Percentiles rank a stretch among this genome's conserved stretches.
These are phyloP conservation scores for Paulownia fortunei DNA, from an alignment of 257 asterid species.

Conservation along the genomic window DNA sequence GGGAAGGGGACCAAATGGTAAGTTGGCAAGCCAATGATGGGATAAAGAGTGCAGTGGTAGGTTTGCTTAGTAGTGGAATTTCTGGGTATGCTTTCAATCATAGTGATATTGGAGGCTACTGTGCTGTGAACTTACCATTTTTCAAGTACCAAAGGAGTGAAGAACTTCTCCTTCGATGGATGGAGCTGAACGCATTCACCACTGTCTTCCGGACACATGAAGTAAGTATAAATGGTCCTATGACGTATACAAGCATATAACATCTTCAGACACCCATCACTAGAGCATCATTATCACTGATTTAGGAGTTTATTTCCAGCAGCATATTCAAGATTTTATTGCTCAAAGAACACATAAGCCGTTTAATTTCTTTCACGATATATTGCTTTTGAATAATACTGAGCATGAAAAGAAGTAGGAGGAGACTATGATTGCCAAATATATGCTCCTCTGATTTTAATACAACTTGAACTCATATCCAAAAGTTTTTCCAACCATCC, in stretches of 20 bases:
- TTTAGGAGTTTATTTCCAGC: not conserved
- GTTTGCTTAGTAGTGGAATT: constrained; percentile 85
- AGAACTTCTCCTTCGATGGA: constrained; percentile 92
- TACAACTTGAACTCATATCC: too few species aligned
- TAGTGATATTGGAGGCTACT: constrained; percentile 96
- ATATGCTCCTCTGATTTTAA: not conserved
- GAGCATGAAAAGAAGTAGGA: too few species aligned
- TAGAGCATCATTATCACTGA: not conserved
- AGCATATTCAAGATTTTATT: too few species aligned
- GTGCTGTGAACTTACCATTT: constrained; percentile 76
- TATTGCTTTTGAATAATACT: too few species aligned
- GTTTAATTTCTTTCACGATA: too few species aligned
- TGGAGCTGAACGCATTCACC: constrained; percentile 92
- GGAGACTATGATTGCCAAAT: not conserved
- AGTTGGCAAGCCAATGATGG: constrained; percentile 99
- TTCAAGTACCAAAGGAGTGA: constrained; percentile 78
- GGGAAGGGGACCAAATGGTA: constrained; percentile 99
- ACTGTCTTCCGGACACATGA: constrained; percentile 91
- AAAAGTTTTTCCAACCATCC: too few species aligned
- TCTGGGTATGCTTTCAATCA: constrained; percentile 93
- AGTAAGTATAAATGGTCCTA: constrained; percentile 49
- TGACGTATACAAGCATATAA: not conserved
- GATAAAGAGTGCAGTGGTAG: constrained; percentile 89
- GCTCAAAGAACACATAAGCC: too few species aligned
- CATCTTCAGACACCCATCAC: constrained; percentile 10